Base-by-base conservation (phyloP, 176 grass and related monocot species). In the Echinochloa phyllopogon region DNA sequence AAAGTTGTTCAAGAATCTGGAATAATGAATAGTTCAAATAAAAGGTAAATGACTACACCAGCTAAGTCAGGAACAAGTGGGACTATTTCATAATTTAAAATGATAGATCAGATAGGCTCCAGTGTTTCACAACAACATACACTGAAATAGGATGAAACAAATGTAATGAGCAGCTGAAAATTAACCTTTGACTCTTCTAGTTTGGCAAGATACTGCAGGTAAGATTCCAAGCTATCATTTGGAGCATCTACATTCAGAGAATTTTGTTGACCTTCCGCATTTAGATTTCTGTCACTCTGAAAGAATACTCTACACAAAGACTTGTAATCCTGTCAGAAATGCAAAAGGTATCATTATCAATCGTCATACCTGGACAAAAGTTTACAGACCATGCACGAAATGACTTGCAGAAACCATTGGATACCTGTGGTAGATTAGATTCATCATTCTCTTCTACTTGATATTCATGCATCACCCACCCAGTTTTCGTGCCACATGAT, bases 401-500 rank as follows among this genome's bases (percentile, higher is more conserved):
- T 64, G 4, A 41, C 10, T 7, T 48, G 41, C 41, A 23, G 18
- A 52, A 76, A 58, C 24, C 40, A 65, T 71, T 65, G 16, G 20
- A 5, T 76, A 89, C 91, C 87, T 92, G 81, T 72, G 47, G 69
- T 64, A 41, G 42, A 73, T 81, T 87, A 81, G 68, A 58, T 58
- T 87, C 76, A 40, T 37, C 18, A n/a, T 81, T 80, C 39, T 80
- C 64, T 76, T 84, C 69, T 40, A 86, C 80, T 20, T 47, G 80
- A 81, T 92, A 92, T 77, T 87, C 80, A 81, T 87, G n/a, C 91
- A 92, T 92, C 71, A 87, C 39, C 91, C 84, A 89, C 63, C 71
- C 45, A 81, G 91, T 87, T 87, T 62, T 92, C 27, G 52, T 55
- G 71, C 80, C 80, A 81, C 27, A 52, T 38, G 87, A 75, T 81